These are phyloP conservation scores for Endocalyx cinctus DNA, from an alignment of 2,329 filamentous ascomycete species.

Conservation along the genomic window DNA sequence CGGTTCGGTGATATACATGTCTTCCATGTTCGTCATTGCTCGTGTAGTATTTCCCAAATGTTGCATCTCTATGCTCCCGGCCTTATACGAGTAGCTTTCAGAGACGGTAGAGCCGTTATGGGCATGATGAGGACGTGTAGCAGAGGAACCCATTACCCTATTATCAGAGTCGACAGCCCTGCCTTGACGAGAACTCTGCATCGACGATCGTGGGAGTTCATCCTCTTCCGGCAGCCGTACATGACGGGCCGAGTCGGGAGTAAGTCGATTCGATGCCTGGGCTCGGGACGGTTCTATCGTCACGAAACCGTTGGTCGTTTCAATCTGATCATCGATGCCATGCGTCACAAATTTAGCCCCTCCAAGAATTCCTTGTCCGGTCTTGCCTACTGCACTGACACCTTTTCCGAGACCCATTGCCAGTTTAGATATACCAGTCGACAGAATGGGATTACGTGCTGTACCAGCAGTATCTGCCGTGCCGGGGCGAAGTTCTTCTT, in stretches of 20 bases:
- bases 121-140: constrained; percentile 23
- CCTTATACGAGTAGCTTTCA: constrained; percentile 33
- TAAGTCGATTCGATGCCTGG: too few species aligned
- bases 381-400: constrained; percentile 35
- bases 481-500: constrained; percentile 21
- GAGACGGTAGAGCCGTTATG: constrained; percentile 34
- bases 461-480: constrained; percentile 15
- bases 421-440: constrained; percentile 39
- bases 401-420: constrained; percentile 46
- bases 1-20: constrained; percentile 42
- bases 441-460: constrained; percentile 27
- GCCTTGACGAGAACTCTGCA: constrained; percentile 13
- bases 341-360: constrained; percentile 43
- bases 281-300: constrained; percentile 23
- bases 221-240: constrained; percentile 29
- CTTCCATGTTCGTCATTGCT: constrained; percentile 42
- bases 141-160: constrained; percentile 22
- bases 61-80: constrained; percentile 26
- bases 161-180: constrained; percentile 16
- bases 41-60: constrained; percentile 48
- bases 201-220: constrained; percentile 24
- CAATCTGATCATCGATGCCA: constrained; percentile 48
- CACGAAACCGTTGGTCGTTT: constrained; percentile 52
- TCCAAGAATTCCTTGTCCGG: constrained; percentile 40
- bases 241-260: constrained; percentile 26